These are phyloP conservation scores for Chalciporus pseudorubinellus DNA, from an alignment of 768 basidiomycete species.

Conservation along the genomic window DNA sequence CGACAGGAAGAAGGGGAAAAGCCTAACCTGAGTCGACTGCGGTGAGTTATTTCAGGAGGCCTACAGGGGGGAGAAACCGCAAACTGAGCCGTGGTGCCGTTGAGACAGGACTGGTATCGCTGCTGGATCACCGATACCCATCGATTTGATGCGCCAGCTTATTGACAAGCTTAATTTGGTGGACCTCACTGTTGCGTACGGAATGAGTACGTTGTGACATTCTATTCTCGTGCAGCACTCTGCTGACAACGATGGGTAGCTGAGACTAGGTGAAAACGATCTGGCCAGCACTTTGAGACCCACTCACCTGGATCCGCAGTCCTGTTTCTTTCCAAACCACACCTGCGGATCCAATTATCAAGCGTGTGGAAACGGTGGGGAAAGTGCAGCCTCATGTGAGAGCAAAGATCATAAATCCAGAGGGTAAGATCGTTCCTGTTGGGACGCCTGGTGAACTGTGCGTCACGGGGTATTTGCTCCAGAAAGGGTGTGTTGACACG, in stretches of 20 bases:
- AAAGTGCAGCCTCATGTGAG: slow-evolving; percentile 72
- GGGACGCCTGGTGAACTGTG: slow-evolving; percentile 74
- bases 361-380: slow-evolving; percentile 82
- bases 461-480: slow-evolving; percentile 72
- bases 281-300: not conserved
- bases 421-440: slow-evolving; percentile 65
- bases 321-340: slow-evolving; percentile 84
- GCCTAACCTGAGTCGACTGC: slow-evolving; percentile 49
- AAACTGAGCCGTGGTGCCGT: not conserved
- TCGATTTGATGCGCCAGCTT: slow-evolving; percentile 72
- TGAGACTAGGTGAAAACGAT: slow-evolving; percentile 56
- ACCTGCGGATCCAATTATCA: slow-evolving; percentile 62
- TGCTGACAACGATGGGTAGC: slow-evolving; percentile 41
- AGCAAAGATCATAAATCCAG: slow-evolving; percentile 63
- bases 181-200: slow-evolving; percentile 77
- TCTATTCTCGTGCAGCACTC: not conserved
- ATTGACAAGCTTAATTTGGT: slow-evolving; percentile 63
- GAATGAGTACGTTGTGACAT: slow-evolving; percentile 66
- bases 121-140: slow-evolving; percentile 76
- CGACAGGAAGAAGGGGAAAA: slow-evolving; percentile 44
- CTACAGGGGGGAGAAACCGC: not conserved
- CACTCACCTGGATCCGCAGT: slow-evolving; percentile 35
- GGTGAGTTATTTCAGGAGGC: slow-evolving; percentile 39
- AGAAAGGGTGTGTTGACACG: slow-evolving; percentile 58
- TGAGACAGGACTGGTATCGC: slow-evolving; percentile 72